These are phyloP conservation scores for Metarhizium rileyi DNA, from an alignment of 2,329 filamentous ascomycete species.

Conservation along the genomic window DNA sequence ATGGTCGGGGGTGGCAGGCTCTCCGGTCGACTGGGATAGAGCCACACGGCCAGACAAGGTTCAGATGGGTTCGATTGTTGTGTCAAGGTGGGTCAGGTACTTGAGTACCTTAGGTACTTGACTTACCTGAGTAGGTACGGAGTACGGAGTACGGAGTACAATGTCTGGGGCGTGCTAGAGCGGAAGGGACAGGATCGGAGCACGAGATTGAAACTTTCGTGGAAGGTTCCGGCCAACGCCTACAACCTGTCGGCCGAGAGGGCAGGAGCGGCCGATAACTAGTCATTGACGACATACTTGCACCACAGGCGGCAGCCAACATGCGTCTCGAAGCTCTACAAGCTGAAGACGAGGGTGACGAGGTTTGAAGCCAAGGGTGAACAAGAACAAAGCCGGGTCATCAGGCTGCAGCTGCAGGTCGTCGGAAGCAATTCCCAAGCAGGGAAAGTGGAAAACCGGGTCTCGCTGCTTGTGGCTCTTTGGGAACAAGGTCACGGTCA, in stretches of 20 bases:
- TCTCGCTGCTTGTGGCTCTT: background rate
- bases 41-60: background rate
- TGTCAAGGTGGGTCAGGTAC: background rate
- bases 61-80: background rate
- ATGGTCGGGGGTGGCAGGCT: background rate
- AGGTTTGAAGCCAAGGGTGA: background rate
- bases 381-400: background rate
- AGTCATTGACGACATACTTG: background rate
- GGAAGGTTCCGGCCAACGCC: background rate
- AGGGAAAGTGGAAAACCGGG: background rate
- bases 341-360: background rate
- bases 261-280: background rate
- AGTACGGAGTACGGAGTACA: too few species aligned
- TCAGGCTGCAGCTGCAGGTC: constrained; percentile 1
- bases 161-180: background rate
- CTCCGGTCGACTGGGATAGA: background rate
- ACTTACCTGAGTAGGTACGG: too few species aligned
- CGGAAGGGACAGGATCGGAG: background rate
- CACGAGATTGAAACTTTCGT: background rate
- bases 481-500: background rate
- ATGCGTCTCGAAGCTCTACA: background rate
- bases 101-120: background rate
- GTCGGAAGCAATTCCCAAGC: background rate
- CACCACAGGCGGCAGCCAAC: background rate
- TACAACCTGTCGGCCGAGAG: background rate